Evolutionary conservation across 768 basidiomycete species (phyloP), one percentile per base, ranked within the genome.

Genomic region (Gymnopilus dilepis): DNA sequence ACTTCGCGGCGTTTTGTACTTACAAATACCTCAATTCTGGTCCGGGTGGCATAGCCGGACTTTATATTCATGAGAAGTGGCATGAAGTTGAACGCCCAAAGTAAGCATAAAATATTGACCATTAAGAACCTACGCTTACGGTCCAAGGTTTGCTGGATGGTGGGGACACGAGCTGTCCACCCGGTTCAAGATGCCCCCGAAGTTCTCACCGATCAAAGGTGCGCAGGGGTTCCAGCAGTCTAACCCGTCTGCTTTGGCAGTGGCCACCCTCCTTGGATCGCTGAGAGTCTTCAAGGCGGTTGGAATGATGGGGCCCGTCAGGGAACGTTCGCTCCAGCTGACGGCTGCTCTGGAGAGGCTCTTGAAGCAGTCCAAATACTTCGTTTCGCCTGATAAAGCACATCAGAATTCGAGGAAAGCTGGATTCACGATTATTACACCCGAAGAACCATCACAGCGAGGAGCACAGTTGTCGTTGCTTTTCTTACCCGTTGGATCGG

Each of bases 1-100:
- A 99, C 74, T 99, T 98, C 72, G 97, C 97, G 3, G 96, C 96
- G 34, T 99, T 97, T 94, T 99, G 97, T 74, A 92, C 95, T 31
- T 99, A 99, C 84, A 99, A 93, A 78, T 99, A 98, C 73, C 84
- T 98, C 61, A 99, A 98, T 77, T 91, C 95, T 17, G 94, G 97
- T 5, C 95, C 97, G 11, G 97, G 97, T 21, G 94, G 91, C n/a
- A 96, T 99, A 60, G 97, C 87, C n/a, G 97, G 96, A 5, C 80
- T 96, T 59, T 99, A 88, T 70, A 80, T 97, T 9, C 94, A 97
- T 71, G 86, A 90, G 59, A 90, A 86, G 73, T 94, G 92, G 92
- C 82, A 90, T 65, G 78, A 82, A 48, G 77, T 72, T 42, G 76
- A 85, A 69, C 71, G 76, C 58, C 90, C 91, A 53, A 89, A 84